Percentiles rank a stretch among this genome's conserved stretches.
These are phyloP conservation scores for Cyberlindnera americana DNA, from an alignment of 805 yeast species.

Conservation along the genomic window DNA sequence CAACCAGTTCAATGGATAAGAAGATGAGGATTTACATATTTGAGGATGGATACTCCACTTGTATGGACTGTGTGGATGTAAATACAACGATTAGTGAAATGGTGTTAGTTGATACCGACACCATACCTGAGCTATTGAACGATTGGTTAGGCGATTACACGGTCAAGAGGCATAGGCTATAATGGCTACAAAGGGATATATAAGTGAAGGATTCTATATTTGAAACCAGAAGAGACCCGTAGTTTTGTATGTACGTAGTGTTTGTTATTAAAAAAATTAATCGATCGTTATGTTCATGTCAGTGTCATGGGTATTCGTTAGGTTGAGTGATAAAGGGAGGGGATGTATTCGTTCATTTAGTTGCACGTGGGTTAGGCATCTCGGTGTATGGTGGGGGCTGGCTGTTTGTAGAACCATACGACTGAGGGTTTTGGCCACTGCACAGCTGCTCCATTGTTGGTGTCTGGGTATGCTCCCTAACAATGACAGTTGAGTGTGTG, in stretches of 20 bases:
- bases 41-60: slow-evolving; percentile 14
- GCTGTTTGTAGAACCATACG: slow-evolving; percentile 16
- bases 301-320: slow-evolving; percentile 1
- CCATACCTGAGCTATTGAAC: slow-evolving; percentile 2
- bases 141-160: slow-evolving; percentile 7
- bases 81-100: slow-evolving; percentile 10
- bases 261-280: neutral
- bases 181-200: neutral
- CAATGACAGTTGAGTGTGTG: slow-evolving; percentile 2
- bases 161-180: slow-evolving; percentile 4
- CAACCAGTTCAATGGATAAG: slow-evolving; percentile 15
- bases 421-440: slow-evolving; percentile 1
- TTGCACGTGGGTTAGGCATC: slow-evolving; percentile 1
- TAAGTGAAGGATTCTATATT: neutral
- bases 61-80: slow-evolving; percentile 6
- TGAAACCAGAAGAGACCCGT: neutral
- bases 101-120: slow-evolving; percentile 5
- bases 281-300: neutral
- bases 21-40: slow-evolving; percentile 12
- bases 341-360: neutral
- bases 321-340: neutral
- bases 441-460: slow-evolving; percentile 13
- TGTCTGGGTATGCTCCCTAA: slow-evolving; percentile 13
- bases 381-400: slow-evolving; percentile 23
- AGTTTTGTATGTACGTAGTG: neutral